Base-by-base conservation (phyloP, 2,329 filamentous ascomycete species). In the Fusarium sulawesiense region DNA sequence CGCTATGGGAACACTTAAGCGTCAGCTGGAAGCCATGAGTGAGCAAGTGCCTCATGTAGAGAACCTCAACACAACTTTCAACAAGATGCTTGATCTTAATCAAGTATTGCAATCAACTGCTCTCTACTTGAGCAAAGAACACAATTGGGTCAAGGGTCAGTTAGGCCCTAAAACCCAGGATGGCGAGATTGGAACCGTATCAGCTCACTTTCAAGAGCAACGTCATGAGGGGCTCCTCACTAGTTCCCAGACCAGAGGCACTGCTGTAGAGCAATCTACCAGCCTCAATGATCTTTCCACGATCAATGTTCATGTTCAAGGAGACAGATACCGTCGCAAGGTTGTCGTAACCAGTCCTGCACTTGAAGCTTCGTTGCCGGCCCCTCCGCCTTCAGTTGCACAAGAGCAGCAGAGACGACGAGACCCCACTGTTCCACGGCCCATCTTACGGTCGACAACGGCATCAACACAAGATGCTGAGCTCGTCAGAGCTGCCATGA, bases 351-450 rank as follows among this genome's bases (percentile, higher is more conserved):
- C 76, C 41, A 80, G 78, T 49, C 79, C 79, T 2, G 66, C 66
- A 29, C 49, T 60, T 9, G 60, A 72, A 29, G 48, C 57, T 6
- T 20, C 60, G n/a, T 73, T 72, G 11, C 74, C 74, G 4, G 74
- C 66, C 4, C 66, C 65, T 8, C 75, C 77, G 8, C 77, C 73
- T n/a, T 80, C 80, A 1, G 59, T 81, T 32, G 65, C 76, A 47
- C 77, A 82, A 48, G 81, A 83, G 63, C 78, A 81, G 62, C 66
- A 71, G 14, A 76, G 76, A 23, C 76, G 81, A 29, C 74, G 81
- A 34, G 77, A 76, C 50, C 71, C 71, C 5, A 63, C 44, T 7
- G 64, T 69, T 16, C 76, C 78, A 8, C 78, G 76, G 2, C 78
- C 81, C 2, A 82, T 82, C 27, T 51, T 83, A 30, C 81, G 80